A percentile compares a stretch with the other conserved stretches of the same genome.
Conservation (phyloP, 108 stramenopile genomes). For the Nannochloropsis gaditana region DNA sequence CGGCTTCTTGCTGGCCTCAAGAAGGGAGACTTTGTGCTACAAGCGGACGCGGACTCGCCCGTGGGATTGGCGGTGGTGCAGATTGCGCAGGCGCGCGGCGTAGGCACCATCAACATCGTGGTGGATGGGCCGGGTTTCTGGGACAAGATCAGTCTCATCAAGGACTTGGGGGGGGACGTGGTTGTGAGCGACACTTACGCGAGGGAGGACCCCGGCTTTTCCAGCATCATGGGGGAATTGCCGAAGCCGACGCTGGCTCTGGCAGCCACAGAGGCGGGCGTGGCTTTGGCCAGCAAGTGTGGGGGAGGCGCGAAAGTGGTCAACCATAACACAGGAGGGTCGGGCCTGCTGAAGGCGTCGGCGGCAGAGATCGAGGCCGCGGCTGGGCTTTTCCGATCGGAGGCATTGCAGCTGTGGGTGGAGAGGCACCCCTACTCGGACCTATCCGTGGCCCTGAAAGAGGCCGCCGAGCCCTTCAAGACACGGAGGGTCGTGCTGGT, state of each 20-base stretch:
- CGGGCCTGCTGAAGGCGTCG: not conserved
- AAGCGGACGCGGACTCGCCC: constrained; percentile 9
- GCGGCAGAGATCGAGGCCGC: not conserved
- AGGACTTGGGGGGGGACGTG: constrained; percentile 22
- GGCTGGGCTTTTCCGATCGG: not conserved
- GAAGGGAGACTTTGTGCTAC: not conserved
- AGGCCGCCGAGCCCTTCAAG: constrained; percentile 3
- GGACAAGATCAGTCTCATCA: not conserved
- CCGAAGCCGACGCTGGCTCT: constrained; percentile 18
- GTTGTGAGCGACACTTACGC: not conserved
- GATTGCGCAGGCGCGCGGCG: not conserved
- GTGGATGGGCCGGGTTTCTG: not conserved
- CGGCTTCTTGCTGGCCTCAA: not conserved
- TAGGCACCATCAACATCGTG: not conserved
- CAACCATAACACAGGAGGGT: not conserved
- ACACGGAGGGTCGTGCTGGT: not conserved
- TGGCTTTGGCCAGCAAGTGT: not conserved
- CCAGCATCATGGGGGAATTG: not conserved
- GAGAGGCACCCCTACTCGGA: constrained; percentile 20
- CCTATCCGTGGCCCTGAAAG: not conserved
- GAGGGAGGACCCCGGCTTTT: not conserved
- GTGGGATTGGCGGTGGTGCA: not conserved
- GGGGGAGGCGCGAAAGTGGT: not conserved
- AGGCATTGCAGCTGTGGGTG: constrained; percentile 14
- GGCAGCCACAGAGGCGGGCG: not conserved